A percentile compares a stretch with the other conserved stretches of the same genome.
Evolutionary conservation across 768 basidiomycete genomes (phyloP).

Genomic region (Termitomyces sp.): DNA sequence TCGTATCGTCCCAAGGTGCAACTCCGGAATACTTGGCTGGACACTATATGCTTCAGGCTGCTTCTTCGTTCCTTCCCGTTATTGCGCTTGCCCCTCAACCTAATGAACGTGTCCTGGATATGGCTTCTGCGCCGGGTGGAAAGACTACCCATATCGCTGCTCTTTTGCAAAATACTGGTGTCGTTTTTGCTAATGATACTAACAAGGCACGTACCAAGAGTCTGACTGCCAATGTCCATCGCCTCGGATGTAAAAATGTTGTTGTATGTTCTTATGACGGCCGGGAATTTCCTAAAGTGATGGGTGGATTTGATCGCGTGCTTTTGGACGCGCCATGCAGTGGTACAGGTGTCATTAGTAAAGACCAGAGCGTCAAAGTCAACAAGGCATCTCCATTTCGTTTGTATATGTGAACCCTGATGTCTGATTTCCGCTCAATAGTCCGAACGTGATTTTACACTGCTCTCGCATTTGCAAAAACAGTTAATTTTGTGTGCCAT

Average conservation of each 20-base stretch:
- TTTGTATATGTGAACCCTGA: neutral
- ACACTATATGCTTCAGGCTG: conserved; percentile 99
- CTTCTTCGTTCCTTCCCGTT: conserved; percentile 98
- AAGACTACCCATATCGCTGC: conserved; percentile 98
- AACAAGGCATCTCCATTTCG: conserved; percentile 69
- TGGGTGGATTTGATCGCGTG: conserved; percentile 98
- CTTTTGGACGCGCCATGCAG: conserved; percentile 96
- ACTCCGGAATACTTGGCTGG: conserved; percentile 99
- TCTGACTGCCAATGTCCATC: conserved; percentile 93
- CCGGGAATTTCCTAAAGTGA: conserved; percentile 95
- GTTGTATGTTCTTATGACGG: conserved; percentile 97
- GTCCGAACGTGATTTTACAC: conserved; percentile 93
- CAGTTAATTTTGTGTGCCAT: conserved; percentile 97
- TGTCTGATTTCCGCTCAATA: conserved; percentile 22
- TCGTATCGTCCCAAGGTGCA: conserved; percentile 47
- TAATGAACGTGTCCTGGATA: conserved; percentile 91
- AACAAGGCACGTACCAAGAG: conserved; percentile 95
- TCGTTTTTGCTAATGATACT: conserved; percentile 94
- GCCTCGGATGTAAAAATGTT: conserved; percentile 97
- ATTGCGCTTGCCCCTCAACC: conserved; percentile 92
- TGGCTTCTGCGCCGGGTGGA: conserved; percentile 98
- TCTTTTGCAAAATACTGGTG: conserved; percentile 95
- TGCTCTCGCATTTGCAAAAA: conserved; percentile 96
- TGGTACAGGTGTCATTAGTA: conserved; percentile 97
- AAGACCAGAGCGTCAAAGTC: conserved; percentile 94